A percentile compares a stretch with the other conserved stretches of the same genome.
phyloP scores from a whole-genome alignment of 2,329 filamentous ascomycete species.

The Hypoxylon sp. region DNA sequence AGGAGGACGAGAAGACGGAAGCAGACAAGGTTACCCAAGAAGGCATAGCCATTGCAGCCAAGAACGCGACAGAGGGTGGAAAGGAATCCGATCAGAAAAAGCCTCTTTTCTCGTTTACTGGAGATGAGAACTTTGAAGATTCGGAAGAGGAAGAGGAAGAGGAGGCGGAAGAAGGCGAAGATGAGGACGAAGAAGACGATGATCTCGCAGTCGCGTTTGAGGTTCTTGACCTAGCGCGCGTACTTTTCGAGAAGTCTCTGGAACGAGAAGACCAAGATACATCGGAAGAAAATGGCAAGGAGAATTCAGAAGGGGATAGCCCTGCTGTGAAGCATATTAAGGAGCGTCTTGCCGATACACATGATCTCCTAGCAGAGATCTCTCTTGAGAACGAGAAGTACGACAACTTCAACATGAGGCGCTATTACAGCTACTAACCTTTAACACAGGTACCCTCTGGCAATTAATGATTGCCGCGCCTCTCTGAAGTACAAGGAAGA shows the following conservation, averaged over 20 bases:
- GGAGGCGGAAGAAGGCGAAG: constrained; percentile 48
- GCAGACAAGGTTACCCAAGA: constrained; percentile 57
- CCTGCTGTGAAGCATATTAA: constrained; percentile 69
- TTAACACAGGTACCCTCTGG: constrained; percentile 72
- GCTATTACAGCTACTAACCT: constrained; percentile 36
- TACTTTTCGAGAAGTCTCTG: constrained; percentile 68
- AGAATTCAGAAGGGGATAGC: constrained; percentile 51
- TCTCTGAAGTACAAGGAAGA: constrained; percentile 81
- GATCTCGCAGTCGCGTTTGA: constrained; percentile 83
- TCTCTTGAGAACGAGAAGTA: constrained; percentile 93
- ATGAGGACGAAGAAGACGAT: constrained; percentile 69
- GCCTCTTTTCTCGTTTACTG: constrained; percentile 88
- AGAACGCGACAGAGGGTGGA: constrained; percentile 52
- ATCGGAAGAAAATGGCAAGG: constrained; percentile 54
- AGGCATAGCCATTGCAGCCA: constrained; percentile 54
- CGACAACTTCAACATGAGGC: constrained; percentile 36
- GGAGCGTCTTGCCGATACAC: constrained; percentile 89
- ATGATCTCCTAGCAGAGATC: constrained; percentile 94
- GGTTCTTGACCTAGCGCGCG: constrained; percentile 80
- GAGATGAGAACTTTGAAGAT: constrained; percentile 91
- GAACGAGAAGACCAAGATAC: constrained; percentile 49
- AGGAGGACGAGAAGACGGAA: constrained; percentile 50
- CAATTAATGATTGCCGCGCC: constrained; percentile 83
- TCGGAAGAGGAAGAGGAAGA: constrained; percentile 83
- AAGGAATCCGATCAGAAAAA: constrained; percentile 64